Evolutionary conservation across 306 rosid genomes (phyloP).

Genomic region (Malus domestica): DNA sequence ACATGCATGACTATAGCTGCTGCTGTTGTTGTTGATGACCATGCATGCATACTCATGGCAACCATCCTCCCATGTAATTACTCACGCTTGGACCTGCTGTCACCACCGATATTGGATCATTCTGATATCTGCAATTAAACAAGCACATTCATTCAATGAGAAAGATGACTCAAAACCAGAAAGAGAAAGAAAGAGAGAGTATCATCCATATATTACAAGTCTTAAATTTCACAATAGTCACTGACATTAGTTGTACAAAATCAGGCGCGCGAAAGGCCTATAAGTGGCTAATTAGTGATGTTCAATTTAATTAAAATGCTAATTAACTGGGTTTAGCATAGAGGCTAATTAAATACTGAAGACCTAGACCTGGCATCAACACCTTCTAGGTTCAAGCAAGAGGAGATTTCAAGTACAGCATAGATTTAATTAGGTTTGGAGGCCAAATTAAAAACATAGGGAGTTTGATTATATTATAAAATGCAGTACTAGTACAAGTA

Average conservation of each 20-base stretch:
- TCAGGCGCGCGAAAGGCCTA: no score
- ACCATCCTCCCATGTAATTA: conserved; percentile 83
- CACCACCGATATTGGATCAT: conserved; percentile 56
- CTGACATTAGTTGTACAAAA: neutral
- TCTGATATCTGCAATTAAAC: conserved; percentile 56
- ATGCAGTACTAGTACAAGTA: neutral
- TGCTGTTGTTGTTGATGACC: neutral
- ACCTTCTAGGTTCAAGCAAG: neutral
- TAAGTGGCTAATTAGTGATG: neutral
- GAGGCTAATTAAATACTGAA: neutral
- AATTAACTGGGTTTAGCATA: neutral
- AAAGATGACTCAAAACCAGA: neutral
- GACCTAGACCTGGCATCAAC: neutral
- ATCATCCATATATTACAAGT: neutral
- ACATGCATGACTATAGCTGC: neutral
- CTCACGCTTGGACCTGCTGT: conserved; percentile 88
- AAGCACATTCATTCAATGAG: neutral
- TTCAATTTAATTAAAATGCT: neutral
- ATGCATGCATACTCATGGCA: conserved; percentile 42
- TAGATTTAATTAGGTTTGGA: neutral
- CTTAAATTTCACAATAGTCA: neutral
- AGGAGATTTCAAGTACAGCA: neutral
- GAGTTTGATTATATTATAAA: neutral
- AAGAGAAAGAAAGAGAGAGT: neutral
- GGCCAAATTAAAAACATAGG: neutral